Evolutionary conservation across 371 early-diverging fungal species (phyloP).

Genomic region (Apophysomyces trapeziformis): DNA sequence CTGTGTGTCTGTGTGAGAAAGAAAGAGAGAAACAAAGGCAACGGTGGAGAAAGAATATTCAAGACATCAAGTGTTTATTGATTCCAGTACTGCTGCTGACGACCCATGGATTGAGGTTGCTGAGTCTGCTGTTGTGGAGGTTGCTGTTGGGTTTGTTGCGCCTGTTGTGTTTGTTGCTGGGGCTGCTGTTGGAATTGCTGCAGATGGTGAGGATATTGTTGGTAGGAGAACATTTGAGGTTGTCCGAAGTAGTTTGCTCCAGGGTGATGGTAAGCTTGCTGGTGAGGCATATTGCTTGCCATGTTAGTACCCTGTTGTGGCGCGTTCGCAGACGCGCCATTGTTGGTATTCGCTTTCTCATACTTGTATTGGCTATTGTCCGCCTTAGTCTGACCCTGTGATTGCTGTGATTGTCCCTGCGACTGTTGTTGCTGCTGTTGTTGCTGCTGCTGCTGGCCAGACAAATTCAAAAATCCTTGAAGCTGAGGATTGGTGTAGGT

Average conservation of each 20-base stretch:
- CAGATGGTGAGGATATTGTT: slow-evolving; percentile 10
- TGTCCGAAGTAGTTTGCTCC: slow-evolving; percentile 35
- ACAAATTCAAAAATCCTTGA: slow-evolving; percentile 34
- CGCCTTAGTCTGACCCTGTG: slow-evolving; percentile 7
- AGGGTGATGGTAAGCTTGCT: slow-evolving; percentile 27
- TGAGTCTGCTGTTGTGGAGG: slow-evolving; percentile 15
- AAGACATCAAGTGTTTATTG: slow-evolving; percentile 21
- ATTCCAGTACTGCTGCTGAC: slow-evolving; percentile 33
- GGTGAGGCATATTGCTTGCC: slow-evolving; percentile 12
- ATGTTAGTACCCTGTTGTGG: slow-evolving; percentile 14
- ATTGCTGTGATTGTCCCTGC: neutral
- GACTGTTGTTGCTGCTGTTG: slow-evolving; percentile 20
- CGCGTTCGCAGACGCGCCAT: slow-evolving; percentile 12
- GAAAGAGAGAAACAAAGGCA: no score
- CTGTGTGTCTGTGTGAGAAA: no score
- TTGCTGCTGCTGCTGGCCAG: slow-evolving; percentile 22
- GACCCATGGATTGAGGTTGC: slow-evolving; percentile 25
- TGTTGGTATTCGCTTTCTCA: slow-evolving; percentile 15
- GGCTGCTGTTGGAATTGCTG: slow-evolving; percentile 12
- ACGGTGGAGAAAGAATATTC: slow-evolving; percentile 8
- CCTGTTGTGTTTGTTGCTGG: slow-evolving; percentile 8
- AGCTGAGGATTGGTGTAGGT: slow-evolving; percentile 42
- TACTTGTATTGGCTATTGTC: slow-evolving; percentile 13
- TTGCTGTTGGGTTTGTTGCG: slow-evolving; percentile 19
- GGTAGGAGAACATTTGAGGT: slow-evolving; percentile 34